Conservation (phyloP, 176 grass and related monocot species). For the Miscanthus lutarioriparius region DNA sequence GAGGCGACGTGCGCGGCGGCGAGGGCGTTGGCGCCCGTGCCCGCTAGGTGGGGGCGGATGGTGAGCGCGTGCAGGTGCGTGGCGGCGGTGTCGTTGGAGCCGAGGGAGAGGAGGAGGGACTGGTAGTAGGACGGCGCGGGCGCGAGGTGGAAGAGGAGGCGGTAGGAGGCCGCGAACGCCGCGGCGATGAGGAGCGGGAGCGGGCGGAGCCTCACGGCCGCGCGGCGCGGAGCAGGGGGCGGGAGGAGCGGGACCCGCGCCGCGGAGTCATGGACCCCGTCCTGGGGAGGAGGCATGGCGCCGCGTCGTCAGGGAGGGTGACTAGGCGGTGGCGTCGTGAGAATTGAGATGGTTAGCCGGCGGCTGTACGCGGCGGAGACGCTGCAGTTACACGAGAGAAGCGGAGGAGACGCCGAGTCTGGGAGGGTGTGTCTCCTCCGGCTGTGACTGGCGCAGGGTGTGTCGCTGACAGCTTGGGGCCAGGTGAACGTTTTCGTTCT, state of each 20-base stretch:
- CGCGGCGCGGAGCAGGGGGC: slow-evolving; percentile 1
- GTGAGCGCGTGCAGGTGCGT: slow-evolving; percentile 75
- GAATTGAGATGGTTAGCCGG: background rate
- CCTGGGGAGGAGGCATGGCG: slow-evolving; percentile 3
- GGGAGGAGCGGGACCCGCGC: slow-evolving; percentile 10
- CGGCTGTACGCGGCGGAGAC: background rate
- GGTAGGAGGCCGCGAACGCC: slow-evolving; percentile 29
- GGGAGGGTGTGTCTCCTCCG: too few species aligned
- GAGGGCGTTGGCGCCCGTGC: slow-evolving; percentile 46
- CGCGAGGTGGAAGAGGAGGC: slow-evolving; percentile 26
- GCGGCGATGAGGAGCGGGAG: slow-evolving; percentile 36
- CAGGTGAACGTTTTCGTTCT: background rate
- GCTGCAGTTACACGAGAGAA: background rate
- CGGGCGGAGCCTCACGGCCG: slow-evolving; percentile 11
- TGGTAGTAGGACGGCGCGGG: slow-evolving; percentile 52
- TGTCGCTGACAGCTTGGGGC: background rate
- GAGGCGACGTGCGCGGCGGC: slow-evolving; percentile 50
- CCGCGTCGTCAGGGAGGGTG: background rate
- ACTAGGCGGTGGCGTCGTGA: background rate
- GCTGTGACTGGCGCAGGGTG: background rate
- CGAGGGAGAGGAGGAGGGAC: slow-evolving; percentile 71
- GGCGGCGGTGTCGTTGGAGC: slow-evolving; percentile 78
- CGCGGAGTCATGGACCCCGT: background rate
- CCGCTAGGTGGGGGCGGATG: slow-evolving; percentile 64
- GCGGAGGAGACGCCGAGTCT: background rate